Percentiles rank a stretch among this genome's conserved stretches.
phyloP scores from a whole-genome alignment of 345 rosid genomes.

The Camelina laxa region DNA sequence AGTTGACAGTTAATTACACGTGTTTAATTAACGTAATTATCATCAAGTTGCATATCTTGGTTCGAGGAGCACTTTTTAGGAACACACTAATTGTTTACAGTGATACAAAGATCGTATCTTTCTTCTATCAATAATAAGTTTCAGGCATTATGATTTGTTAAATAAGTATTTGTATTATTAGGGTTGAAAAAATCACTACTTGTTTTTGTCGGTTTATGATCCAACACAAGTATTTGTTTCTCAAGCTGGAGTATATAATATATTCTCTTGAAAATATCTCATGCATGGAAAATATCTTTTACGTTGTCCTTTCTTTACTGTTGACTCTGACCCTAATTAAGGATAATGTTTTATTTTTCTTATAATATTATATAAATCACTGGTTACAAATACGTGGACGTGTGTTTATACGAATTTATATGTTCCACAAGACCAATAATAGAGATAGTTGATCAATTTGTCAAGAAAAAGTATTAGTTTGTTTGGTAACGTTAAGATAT shows the following conservation, averaged over 20 bases:
- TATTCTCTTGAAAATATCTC: constrained; percentile 26
- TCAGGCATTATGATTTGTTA: constrained; percentile 20
- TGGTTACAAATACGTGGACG: constrained; percentile 35
- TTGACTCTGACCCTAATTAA: constrained; percentile 33
- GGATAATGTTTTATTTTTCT: constrained; percentile 33
- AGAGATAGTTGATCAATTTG: constrained; percentile 19
- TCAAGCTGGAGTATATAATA: background rate
- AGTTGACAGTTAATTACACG: background rate
- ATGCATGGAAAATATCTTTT: constrained; percentile 41
- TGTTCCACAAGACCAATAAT: constrained; percentile 31
- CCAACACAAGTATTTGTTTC: background rate
- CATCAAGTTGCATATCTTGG: constrained; percentile 18
- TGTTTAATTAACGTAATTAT: constrained; percentile 25
- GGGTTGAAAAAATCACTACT: background rate
- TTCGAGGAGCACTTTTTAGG: constrained; percentile 22
- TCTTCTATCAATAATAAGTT: constrained; percentile 20
- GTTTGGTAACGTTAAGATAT: constrained; percentile 35
- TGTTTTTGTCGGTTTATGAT: constrained; percentile 28
- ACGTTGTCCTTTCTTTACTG: constrained; percentile 29
- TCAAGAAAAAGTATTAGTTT: constrained; percentile 32
- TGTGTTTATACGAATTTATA: constrained; percentile 23
- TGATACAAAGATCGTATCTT: constrained; percentile 7
- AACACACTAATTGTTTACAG: constrained; percentile 15
- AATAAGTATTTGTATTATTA: constrained; percentile 11
- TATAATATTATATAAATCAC: background rate